Conservation (phyloP, 192 early-diverging fungal genomes). For the Coemansia sp. region DNA sequence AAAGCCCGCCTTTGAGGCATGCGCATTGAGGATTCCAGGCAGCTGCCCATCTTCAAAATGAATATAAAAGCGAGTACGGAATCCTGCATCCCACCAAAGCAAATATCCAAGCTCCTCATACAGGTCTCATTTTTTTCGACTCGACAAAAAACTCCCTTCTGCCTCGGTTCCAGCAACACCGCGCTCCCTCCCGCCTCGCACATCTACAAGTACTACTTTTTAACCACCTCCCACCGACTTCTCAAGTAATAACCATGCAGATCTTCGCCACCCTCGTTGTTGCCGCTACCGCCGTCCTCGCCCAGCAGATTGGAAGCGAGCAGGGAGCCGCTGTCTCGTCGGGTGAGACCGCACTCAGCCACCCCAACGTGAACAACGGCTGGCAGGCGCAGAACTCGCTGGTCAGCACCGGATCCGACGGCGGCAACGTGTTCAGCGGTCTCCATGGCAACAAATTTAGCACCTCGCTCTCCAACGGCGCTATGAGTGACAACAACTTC, state of each 20-base stretch:
- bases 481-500: slow-evolving; percentile 26
- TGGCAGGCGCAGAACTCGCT: slow-evolving; percentile 43
- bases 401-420: slow-evolving; percentile 19
- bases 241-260: slow-evolving; percentile 35
- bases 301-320: slow-evolving; percentile 47
- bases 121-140: slow-evolving; percentile 38
- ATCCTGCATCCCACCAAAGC: not conserved
- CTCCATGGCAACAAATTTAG: slow-evolving; percentile 23
- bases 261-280: slow-evolving; percentile 53
- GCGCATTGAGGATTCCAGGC: not conserved
- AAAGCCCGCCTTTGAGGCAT: no score
- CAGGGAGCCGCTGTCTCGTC: slow-evolving; percentile 27
- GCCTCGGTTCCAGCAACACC: slow-evolving; percentile 5
- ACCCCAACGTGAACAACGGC: slow-evolving; percentile 54
- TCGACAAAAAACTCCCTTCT: not conserved
- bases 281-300: slow-evolving; percentile 52
- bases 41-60: not conserved
- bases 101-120: slow-evolving; percentile 27
- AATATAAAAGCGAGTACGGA: not conserved
- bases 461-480: slow-evolving; percentile 22
- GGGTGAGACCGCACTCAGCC: slow-evolving; percentile 39
- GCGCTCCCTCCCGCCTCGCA: not conserved
- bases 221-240: not conserved
- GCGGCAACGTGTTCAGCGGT: slow-evolving; percentile 35
- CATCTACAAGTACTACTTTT: not conserved